These are phyloP conservation scores for Claviceps capensis DNA, from an alignment of 2,329 filamentous ascomycete genomes.

Conservation along the genomic window DNA sequence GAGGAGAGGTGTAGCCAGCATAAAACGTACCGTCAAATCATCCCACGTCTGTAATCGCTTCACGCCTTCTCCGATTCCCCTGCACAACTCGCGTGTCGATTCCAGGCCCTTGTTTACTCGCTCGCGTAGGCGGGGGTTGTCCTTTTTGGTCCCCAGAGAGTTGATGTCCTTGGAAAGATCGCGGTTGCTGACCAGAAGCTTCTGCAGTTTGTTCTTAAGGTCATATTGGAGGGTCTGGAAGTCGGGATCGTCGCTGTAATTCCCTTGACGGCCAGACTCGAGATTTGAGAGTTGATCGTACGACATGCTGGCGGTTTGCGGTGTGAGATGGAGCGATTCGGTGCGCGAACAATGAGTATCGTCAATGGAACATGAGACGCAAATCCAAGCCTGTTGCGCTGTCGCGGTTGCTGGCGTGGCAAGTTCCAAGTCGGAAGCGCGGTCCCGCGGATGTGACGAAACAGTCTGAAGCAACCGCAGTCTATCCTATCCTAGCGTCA, in stretches of 20 bases:
- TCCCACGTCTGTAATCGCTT: slow-evolving; percentile 85
- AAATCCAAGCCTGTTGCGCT: neutral
- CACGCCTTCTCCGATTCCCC: slow-evolving; percentile 81
- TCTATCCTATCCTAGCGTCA: no score
- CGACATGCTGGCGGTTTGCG: slow-evolving; percentile 48
- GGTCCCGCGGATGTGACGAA: neutral
- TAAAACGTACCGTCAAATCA: slow-evolving; percentile 55
- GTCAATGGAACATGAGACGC: neutral
- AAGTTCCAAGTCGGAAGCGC: neutral
- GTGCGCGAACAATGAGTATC: no score
- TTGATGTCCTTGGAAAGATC: slow-evolving; percentile 73
- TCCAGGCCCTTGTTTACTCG: slow-evolving; percentile 78
- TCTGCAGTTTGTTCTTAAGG: slow-evolving; percentile 80
- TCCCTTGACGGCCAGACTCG: slow-evolving; percentile 63
- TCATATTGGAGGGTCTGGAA: slow-evolving; percentile 73
- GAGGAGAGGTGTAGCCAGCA: neutral
- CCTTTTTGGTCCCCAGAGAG: slow-evolving; percentile 76
- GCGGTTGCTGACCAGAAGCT: slow-evolving; percentile 75
- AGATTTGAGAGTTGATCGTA: slow-evolving; percentile 78
- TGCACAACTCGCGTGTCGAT: slow-evolving; percentile 75
- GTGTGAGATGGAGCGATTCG: neutral
- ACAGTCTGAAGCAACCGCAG: neutral
- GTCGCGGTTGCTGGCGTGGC: neutral
- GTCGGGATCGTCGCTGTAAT: slow-evolving; percentile 85
- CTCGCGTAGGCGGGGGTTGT: slow-evolving; percentile 83